These are phyloP conservation scores for Xylaria grammica DNA, from an alignment of 495 filamentous ascomycete genomes.

Conservation along the genomic window DNA sequence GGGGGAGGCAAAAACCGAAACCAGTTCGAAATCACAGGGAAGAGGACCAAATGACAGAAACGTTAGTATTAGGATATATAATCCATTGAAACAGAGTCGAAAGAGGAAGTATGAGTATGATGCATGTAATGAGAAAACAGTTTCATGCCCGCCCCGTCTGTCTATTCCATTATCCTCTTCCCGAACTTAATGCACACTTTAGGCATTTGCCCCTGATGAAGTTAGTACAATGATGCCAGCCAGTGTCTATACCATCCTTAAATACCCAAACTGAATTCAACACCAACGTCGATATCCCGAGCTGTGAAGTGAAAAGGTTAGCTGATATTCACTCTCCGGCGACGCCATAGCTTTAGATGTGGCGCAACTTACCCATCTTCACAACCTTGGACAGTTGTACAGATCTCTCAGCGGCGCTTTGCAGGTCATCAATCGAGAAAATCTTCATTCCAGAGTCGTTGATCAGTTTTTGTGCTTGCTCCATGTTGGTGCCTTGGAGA, in stretches of 20 bases:
- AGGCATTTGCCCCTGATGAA: constrained; percentile 32
- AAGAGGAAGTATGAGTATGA: constrained; percentile 15
- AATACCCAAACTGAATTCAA: constrained; percentile 96
- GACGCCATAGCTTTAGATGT: constrained; percentile 23
- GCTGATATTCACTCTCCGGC: not conserved
- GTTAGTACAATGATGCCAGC: constrained; percentile 41
- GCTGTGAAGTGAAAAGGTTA: constrained; percentile 51
- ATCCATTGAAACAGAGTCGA: constrained; percentile 10
- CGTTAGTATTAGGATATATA: not conserved
- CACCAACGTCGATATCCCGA: constrained; percentile 96
- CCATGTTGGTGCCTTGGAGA: constrained; percentile 98
- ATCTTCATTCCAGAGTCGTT: constrained; percentile 99
- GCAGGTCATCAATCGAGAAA: constrained; percentile 98
- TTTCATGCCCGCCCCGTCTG: constrained; percentile 30
- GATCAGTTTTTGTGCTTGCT: constrained; percentile 91
- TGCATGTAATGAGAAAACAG: constrained; percentile 38
- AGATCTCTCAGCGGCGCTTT: constrained; percentile 95
- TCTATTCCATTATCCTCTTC: constrained; percentile 34
- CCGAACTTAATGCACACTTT: constrained; percentile 23
- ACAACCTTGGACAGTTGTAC: constrained; percentile 99
- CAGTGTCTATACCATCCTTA: constrained; percentile 55
- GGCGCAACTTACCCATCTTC: constrained; percentile 78
- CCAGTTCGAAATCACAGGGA: not conserved
- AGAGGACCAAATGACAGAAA: not conserved
- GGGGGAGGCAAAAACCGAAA: too few relatives aligned